Conservation (phyloP, 306 rosid species). For the Coriaria nepalensis region DNA sequence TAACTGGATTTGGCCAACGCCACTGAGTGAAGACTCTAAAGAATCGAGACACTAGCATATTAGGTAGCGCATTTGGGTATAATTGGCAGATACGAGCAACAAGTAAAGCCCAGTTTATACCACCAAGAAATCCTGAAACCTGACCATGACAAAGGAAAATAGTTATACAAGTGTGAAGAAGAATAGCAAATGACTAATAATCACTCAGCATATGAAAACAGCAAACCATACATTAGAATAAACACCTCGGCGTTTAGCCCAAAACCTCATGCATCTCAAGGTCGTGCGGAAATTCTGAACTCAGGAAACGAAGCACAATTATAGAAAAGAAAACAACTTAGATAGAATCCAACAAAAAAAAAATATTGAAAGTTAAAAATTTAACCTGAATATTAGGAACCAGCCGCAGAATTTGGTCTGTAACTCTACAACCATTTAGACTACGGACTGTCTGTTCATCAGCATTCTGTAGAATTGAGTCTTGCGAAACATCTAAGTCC, state of each 20-base stretch:
- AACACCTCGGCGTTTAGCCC: conserved; percentile 97
- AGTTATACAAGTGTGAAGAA: conserved; percentile 16
- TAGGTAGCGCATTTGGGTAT: conserved; percentile 87
- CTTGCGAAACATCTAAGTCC: conserved; percentile 93
- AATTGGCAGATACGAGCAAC: conserved; percentile 99
- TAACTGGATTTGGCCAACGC: conserved; percentile 98
- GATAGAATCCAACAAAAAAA: background rate
- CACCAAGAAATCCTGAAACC: conserved; percentile 98
- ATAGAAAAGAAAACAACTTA: conserved; percentile 10
- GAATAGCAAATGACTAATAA: background rate
- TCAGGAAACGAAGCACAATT: conserved; percentile 18
- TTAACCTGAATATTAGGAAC: conserved; percentile 95
- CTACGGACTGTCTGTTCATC: conserved; percentile 98
- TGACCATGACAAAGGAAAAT: conserved; percentile 29
- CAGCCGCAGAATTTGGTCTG: conserved; percentile 80
- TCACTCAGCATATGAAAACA: background rate
- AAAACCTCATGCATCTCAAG: conserved; percentile 82
- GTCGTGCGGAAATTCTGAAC: conserved; percentile 87
- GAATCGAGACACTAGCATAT: conserved; percentile 91
- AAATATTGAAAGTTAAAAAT: conserved; percentile 1
- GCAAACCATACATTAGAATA: conserved; percentile 72
- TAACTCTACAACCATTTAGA: conserved; percentile 93
- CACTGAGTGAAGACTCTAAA: conserved; percentile 88
- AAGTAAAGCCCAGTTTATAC: conserved; percentile 92
- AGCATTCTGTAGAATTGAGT: conserved; percentile 64